These are phyloP conservation scores for Hemileccinum impolitum DNA, from an alignment of 768 basidiomycete genomes.

Conservation along the genomic window DNA sequence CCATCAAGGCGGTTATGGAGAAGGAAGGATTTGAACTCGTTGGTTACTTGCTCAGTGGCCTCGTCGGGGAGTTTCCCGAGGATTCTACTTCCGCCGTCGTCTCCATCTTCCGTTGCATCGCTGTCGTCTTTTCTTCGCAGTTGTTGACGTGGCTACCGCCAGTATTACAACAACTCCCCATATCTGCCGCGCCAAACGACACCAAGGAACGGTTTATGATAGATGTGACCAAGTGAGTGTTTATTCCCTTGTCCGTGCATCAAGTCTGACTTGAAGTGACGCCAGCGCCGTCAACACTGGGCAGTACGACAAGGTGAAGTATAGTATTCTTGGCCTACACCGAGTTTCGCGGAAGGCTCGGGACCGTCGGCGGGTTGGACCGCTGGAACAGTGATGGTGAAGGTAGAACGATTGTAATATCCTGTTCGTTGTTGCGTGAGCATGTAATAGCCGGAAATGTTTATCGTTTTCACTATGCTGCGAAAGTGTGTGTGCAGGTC, in stretches of 20 bases:
- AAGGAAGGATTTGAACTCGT: constrained; percentile 74
- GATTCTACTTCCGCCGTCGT: constrained; percentile 73
- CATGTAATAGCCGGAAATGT: constrained; percentile 17
- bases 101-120: constrained; percentile 70
- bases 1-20: constrained; percentile 59
- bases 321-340: constrained; percentile 66
- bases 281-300: constrained; percentile 59
- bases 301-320: constrained; percentile 80
- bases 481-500: background rate
- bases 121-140: constrained; percentile 63
- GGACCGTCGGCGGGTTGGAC: constrained; percentile 49
- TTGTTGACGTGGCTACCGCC: constrained; percentile 70
- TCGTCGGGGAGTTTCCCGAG: constrained; percentile 86
- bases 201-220: constrained; percentile 70
- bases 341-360: constrained; percentile 72
- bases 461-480: constrained; percentile 6
- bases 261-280: constrained; percentile 1
- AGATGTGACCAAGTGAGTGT: constrained; percentile 70
- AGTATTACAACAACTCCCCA: constrained; percentile 68
- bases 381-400: constrained; percentile 26
- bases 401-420: background rate
- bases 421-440: constrained; percentile 1
- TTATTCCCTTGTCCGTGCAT: background rate
- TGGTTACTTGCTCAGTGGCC: constrained; percentile 66
- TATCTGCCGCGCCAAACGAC: constrained; percentile 53